These are phyloP conservation scores for Aspergillus haitiensis DNA, from an alignment of 495 filamentous ascomycete genomes.

Conservation along the genomic window DNA sequence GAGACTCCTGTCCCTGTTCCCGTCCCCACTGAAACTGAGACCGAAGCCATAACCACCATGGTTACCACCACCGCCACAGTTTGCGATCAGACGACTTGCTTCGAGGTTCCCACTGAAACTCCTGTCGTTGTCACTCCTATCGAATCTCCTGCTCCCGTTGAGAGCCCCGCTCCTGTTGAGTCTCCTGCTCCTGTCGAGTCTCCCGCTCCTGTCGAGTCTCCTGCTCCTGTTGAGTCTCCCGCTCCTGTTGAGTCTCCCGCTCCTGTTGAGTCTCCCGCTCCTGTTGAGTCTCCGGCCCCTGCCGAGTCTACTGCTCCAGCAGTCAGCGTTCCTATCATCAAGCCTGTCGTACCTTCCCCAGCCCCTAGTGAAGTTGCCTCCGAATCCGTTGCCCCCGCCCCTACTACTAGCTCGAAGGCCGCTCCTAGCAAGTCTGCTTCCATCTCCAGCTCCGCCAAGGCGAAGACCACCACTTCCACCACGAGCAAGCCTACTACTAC, in stretches of 20 bases:
- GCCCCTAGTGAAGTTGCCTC: slow-evolving; percentile 3
- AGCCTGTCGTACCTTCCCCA: not conserved
- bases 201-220: not conserved
- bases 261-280: not conserved
- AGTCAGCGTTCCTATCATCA: slow-evolving; percentile 10
- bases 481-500: not conserved
- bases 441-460: slow-evolving; percentile 11
- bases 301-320: not conserved
- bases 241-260: slow-evolving; percentile 3
- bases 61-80: slow-evolving; percentile 7
- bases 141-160: slow-evolving; percentile 6
- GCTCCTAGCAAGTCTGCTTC: slow-evolving; percentile 13
- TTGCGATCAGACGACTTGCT: slow-evolving; percentile 6
- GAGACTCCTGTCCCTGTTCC: slow-evolving; percentile 7
- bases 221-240: not conserved
- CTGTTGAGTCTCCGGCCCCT: slow-evolving; percentile 8
- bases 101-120: slow-evolving; percentile 8
- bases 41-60: not conserved
- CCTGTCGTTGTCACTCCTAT: slow-evolving; percentile 6
- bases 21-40: not conserved
- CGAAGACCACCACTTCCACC: slow-evolving; percentile 13
- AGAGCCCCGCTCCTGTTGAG: not conserved
- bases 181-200: not conserved
- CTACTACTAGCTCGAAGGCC: slow-evolving; percentile 12
- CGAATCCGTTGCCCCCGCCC: slow-evolving; percentile 5